Evolutionary conservation across 139 green algal species (phyloP), one percentile per base, ranked within the genome.

Genomic region (Picochlorum sp.): DNA sequence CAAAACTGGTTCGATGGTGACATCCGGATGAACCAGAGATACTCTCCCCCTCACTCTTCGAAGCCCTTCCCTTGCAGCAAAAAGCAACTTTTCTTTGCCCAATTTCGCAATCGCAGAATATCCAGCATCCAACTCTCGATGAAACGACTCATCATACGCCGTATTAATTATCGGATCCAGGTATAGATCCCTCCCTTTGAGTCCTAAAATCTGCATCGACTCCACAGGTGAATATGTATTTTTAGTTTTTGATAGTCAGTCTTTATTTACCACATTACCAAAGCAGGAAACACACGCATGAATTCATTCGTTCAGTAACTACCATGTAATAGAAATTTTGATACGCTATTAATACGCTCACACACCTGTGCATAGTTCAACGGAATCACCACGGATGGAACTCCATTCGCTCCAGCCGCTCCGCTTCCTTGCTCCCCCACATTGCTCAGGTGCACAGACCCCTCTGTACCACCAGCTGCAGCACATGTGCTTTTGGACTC

Each of bases 81-180:
- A 55, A 26, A 88, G 65, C 33, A 87, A 44, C 51, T 79, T 64
- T 4, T 62, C 30, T 29, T 73, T 77, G 25, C 67, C 59, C 14
- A 57, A 49, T 10, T 35, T 51, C 3, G 63, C 68, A 12, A 60
- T 24, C 1, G 68, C 29, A 57, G 66, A 82, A 55, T 83, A 87
- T 0, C 25, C 16, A 24, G 31, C 31, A 13, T 61, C 36, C 14
- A 61, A 20, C 9, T 24, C 32, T n/a, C 12, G 14, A 33, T 28
- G n/a, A 37, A 37, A 50, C 24, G 49, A 35, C 16, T 53, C 32
- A 29, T 61, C 55, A n/a, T 61, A 37, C 8, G 55, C 55, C 8
- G 14, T 40, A 26, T 28, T 61, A 2, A 61, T 49, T 10, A 41
- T 28, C 33, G 55, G 55, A 35, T 61, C 55, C 8, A 61, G 32